Evolutionary conservation across 768 basidiomycete genomes (phyloP), one percentile per base, ranked within the genome.

Genomic region (Infundibulicybe gibba): DNA sequence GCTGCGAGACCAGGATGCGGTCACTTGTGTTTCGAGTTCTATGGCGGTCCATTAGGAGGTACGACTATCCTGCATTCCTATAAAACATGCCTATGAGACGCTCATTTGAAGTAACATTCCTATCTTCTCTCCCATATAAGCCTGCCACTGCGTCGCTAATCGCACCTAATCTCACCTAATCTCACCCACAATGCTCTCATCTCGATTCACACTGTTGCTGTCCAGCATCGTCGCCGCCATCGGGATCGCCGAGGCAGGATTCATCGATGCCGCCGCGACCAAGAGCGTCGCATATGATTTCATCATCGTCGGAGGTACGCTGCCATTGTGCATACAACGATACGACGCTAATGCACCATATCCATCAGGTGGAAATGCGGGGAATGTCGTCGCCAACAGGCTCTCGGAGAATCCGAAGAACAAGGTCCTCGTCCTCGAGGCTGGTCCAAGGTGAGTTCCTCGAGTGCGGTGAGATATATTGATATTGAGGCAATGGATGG

Each of bases 301-400:
- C 32, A 40, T 50, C 20, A 37, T 50, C 35, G 33, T 50, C 38
- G 49, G 49, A 13, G 45, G 49, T 50, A 38, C 19, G 49, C 35
- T 45, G 57, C 33, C 25, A 25, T 25, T 25, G 25, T 3, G 25
- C 25, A 25, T 25, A 25, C 25, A 25, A 4, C 25, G 25, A 25
- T 13, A 9, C 5, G 31, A 32, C 16, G 31, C 46, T 15, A 10
- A 10, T 9, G 14, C 2, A 30, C 43, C 10, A 32, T n/a, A 11
- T 10, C 41, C n/a, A 14, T 12, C 38, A 54, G 54, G 54, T 16
- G 54, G 54, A 6, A 53, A 49, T 34, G 52, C 52, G 11, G 53
- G 53, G 37, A 44, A 48, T 32, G 49, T 38, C 32, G 44, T 54
- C n/a, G 52, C 52, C 14, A 53, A 53, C 17, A 34, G 52, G 17